A percentile compares a stretch with the other conserved stretches of the same genome.
phyloP scores from a whole-genome alignment of 163 green algal species.

The Chlorella variabilis region DNA sequence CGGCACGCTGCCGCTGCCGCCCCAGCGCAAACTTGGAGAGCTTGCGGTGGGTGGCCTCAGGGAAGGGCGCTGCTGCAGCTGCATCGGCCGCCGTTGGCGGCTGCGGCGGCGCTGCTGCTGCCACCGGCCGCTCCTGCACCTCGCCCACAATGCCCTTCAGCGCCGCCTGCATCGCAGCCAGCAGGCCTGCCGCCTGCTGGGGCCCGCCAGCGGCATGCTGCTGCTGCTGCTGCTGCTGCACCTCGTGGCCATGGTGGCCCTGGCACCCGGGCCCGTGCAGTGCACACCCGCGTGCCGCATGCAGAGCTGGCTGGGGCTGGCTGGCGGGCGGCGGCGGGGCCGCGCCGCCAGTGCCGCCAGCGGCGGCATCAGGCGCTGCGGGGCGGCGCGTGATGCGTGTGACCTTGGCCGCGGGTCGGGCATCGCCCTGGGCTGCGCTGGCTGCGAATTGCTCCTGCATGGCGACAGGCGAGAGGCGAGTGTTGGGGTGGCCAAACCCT shows the following conservation, averaged over 20 bases:
- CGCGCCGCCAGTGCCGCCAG: neutral
- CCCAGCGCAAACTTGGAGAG: constrained; percentile 49
- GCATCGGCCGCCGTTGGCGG: neutral
- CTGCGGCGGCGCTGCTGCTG: neutral
- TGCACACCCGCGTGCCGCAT: neutral
- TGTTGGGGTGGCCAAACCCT: no score
- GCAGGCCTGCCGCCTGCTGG: neutral
- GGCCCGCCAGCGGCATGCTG: no score
- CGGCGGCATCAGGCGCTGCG: neutral
- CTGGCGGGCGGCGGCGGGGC: neutral
- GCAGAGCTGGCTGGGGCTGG: neutral
- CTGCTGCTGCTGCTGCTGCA: neutral
- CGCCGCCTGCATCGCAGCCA: constrained; percentile 22
- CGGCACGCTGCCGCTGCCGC: constrained; percentile 15
- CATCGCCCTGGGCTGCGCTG: neutral
- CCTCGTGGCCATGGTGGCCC: neutral
- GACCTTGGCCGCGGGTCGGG: constrained; percentile 7
- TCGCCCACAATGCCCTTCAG: constrained; percentile 36
- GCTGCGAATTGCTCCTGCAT: constrained; percentile 26
- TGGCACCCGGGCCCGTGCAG: constrained; percentile 2
- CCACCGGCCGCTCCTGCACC: constrained; percentile 34
- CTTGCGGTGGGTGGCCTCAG: constrained; percentile 44
- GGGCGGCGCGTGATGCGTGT: neutral
- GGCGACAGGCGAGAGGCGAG: no score
- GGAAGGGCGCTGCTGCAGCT: constrained; percentile 21